Evolutionary conservation across 345 rosid species (phyloP), one percentile per base, ranked within the genome.

Genomic region (Aegle marmelos): DNA sequence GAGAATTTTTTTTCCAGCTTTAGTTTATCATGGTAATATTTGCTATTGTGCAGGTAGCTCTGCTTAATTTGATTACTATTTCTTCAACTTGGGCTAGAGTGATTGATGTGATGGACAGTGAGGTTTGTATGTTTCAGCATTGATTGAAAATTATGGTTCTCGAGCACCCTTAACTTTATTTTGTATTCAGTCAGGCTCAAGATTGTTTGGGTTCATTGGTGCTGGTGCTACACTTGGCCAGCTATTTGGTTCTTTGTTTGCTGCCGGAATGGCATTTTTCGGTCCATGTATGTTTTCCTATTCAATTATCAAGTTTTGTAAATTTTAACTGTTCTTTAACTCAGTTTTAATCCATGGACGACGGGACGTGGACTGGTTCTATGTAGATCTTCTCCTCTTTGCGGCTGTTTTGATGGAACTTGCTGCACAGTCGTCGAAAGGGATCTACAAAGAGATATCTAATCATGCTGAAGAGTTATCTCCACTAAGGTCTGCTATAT

Each of bases 171-270:
- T 83, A 75, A 86, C 74, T 73, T 83, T 48, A 56, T 73, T 79
- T 59, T 76, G 70, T 75, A 59, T 91, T 72, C 95, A 93, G 98
- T 93, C 98, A 90, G 98, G 98, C 83, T 91, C 97, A 67, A 89
- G 98, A 89, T 89, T 93, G 87, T 95, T 95, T 54, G 98, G 98
- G 74, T 92, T 95, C 90, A 88, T 93, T 72, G 98, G 98, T 80
- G 98, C 98, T 67, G 98, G 97, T 76, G 98, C 98, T 68, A 95
- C 98, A 21, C 90, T 95, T 59, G 98, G 98, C 22, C 97, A 95
- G 91, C 97, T 95, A 80, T 90, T 91, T 86, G 98, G 98, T 41
- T 95, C 97, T 3, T 86, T 95, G 73, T 92, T 92, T 88, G 98
- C 98, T 41, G 84, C 97, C 31, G 86, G 81, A 62, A 84, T 93